Evolutionary conservation across 495 filamentous ascomycete species (phyloP).

Genomic region (Lindgomyces ingoldianus): DNA sequence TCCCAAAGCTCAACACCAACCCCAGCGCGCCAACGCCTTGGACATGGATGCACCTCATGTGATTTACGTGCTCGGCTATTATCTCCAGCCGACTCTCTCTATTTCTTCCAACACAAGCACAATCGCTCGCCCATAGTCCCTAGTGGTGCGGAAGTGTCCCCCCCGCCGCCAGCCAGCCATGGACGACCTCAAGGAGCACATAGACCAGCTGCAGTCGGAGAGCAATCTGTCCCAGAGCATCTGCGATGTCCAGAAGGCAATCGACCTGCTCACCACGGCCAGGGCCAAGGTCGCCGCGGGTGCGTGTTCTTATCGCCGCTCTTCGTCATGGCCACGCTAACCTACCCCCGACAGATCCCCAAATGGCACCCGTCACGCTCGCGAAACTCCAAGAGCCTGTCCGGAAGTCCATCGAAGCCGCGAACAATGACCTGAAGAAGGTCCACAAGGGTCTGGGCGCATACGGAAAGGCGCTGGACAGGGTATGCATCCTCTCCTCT

Average conservation of each 20-base stretch:
- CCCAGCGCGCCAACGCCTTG: slow-evolving; percentile 10
- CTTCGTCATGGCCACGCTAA: neutral
- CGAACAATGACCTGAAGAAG: slow-evolving; percentile 77
- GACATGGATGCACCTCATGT: neutral
- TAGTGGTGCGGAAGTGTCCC: slow-evolving; percentile 2
- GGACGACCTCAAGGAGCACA: slow-evolving; percentile 57
- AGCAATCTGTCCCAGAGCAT: slow-evolving; percentile 71
- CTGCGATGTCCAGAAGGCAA: slow-evolving; percentile 74
- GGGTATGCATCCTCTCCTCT: slow-evolving; percentile 53
- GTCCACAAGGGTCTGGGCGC: slow-evolving; percentile 74
- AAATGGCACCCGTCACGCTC: slow-evolving; percentile 66
- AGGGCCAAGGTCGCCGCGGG: slow-evolving; percentile 52
- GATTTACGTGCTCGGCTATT: neutral
- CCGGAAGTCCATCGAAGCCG: slow-evolving; percentile 71
- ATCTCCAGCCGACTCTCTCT: neutral
- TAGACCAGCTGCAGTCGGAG: slow-evolving; percentile 63
- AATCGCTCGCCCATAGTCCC: slow-evolving; percentile 6
- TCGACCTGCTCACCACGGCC: slow-evolving; percentile 72
- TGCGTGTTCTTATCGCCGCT: slow-evolving; percentile 12
- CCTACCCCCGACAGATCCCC: slow-evolving; percentile 58
- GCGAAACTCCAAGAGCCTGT: slow-evolving; percentile 82
- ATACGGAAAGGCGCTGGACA: slow-evolving; percentile 80
- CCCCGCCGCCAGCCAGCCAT: slow-evolving; percentile 48
- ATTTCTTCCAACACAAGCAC: neutral
- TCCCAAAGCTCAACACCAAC: slow-evolving; percentile 7